Evolutionary conservation across 768 basidiomycete species (phyloP), one percentile per base, ranked within the genome.

Genomic region (Tylopilus balloui): DNA sequence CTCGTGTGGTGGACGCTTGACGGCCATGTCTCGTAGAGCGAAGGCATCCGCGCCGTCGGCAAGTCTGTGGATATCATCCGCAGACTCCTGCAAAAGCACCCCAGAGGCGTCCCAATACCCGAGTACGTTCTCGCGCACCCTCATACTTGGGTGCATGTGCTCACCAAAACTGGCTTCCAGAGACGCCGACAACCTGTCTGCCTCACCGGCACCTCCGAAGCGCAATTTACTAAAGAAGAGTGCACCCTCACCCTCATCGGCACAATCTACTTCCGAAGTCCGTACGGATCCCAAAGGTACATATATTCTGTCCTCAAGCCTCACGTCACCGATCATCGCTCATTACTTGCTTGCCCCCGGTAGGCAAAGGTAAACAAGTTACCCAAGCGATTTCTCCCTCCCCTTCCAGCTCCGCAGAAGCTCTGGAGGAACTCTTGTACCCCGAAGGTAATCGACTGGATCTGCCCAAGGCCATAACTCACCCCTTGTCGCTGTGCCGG

Each of bases 31-130:
- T 20, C 41, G 1, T 39, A 68, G 67, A 47, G 50, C 55, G 59
- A 68, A 48, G 37, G 50, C 12, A 29, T 68, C 17, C 55, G 55
- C n/a, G 65, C 63, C 0, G 48, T 60, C 15, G 63, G 54, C 3
- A 65, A 63, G 52, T 65, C 56, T 1, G 67, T 60, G 48, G 57
- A 57, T 4, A 68, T 65, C 20, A 62, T 67, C 35, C 50, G 51
- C 31, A 49, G 58, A 45, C 54, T 66, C 36, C 23, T 61, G 9
- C 51, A 28, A 29, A 68, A 63, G 21, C 53, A 62, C 38, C 67
- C 66, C n/a, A 32, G 28, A 21, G 65, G 67, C 0, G 59, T 65
- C 0, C 67, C 65, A 3, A n/a, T 46, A 24, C 11, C 34, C 12
- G 46, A 43, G 59, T 55, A 24, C 23, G 58, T 51, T 8, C 28